These are phyloP conservation scores for Alternaria longipes DNA, from an alignment of 2,329 filamentous ascomycete species.

Conservation along the genomic window DNA sequence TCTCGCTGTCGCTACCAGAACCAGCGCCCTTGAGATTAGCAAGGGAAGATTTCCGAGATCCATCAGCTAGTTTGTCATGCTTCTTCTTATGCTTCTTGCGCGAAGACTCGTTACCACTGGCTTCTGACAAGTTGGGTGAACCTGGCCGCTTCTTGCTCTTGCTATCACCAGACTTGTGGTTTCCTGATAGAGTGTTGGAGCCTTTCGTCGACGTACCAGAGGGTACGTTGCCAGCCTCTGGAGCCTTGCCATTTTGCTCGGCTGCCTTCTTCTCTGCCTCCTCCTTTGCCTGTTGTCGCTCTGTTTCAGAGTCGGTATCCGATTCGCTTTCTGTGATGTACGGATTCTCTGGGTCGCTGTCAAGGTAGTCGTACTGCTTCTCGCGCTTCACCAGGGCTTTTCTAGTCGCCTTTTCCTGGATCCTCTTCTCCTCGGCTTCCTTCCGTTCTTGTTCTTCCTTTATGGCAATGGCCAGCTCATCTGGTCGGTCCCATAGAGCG, in stretches of 20 bases:
- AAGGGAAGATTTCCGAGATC: conserved; percentile 38
- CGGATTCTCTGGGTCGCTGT: conserved; percentile 71
- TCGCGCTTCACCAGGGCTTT: conserved; percentile 87
- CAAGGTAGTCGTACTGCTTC: conserved; percentile 87
- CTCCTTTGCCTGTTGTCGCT: conserved; percentile 67
- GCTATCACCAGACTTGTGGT: conserved; percentile 60
- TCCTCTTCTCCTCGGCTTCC: conserved; percentile 73
- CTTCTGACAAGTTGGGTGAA: conserved; percentile 87
- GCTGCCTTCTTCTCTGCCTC: conserved; percentile 60
- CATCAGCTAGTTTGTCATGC: conserved; percentile 38
- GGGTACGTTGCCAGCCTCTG: conserved; percentile 55
- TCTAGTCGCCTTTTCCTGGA: conserved; percentile 77
- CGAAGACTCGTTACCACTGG: conserved; percentile 88
- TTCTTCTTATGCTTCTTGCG: conserved; percentile 66
- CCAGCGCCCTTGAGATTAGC: conserved; percentile 57
- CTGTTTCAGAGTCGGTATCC: conserved; percentile 67
- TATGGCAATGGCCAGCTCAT: conserved; percentile 65
- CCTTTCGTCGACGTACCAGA: conserved; percentile 74
- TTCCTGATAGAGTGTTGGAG: conserved; percentile 71
- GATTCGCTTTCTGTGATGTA: conserved; percentile 46
- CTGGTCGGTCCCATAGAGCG: conserved; percentile 77
- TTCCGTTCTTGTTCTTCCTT: conserved; percentile 73
- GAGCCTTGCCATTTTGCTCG: conserved; percentile 58
- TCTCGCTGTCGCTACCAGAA: conserved; percentile 77
- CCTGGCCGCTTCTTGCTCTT: conserved; percentile 80